Base-by-base conservation (phyloP, 1,284 basidiomycete species). In the Naganishia albida region DNA sequence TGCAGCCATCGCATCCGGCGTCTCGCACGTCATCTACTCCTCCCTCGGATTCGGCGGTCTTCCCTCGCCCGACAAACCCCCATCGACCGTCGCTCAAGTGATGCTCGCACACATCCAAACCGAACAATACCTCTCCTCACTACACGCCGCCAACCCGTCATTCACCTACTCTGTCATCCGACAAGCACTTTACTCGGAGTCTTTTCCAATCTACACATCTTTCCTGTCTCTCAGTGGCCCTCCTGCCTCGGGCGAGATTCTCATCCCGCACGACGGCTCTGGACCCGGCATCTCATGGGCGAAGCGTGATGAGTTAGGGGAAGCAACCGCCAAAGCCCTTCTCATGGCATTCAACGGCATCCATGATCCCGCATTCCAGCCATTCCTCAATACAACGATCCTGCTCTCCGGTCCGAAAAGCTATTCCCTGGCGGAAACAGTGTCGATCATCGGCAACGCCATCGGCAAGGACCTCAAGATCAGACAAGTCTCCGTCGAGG, bases 61-160 rank as follows among this genome's bases (percentile, higher is more conserved):
- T 7, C 12, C 28, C 3, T 39, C 54, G 30, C 18, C 38, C 28
- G 40, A 44, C n/a, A n/a, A 16, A 12, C 3, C 20, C 30, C 49
- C 64, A 7, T 10, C 60, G 2, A 62, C 25, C 44, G 40, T 52
- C 42, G 60, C 69, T 10, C 68, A 70, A 25, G 69, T 70, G 42
- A 70, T 70, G 69, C 62, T 65, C 30, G 69, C 69, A 7, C 69
- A 70, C 44, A 56, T 70, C 62, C 48, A 54, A n/a, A 70, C 69
- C n/a, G 69, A 70, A 66, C 25, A 38, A 20, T 70, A 70, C 54
- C 64, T 70, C 59, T 13, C 26, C 7, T 8, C 25, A 0, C 48
- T 65, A 16, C 55, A 55, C 23, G 30, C 30, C 12, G 13, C 40
- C 7, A 26, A 56, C 42, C 39, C 60, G 3, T 23, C 48, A 1